Evolutionary conservation across 1,284 basidiomycete genomes (phyloP), one percentile per base, ranked within the genome.

Genomic region (Austropuccinia psidii): DNA sequence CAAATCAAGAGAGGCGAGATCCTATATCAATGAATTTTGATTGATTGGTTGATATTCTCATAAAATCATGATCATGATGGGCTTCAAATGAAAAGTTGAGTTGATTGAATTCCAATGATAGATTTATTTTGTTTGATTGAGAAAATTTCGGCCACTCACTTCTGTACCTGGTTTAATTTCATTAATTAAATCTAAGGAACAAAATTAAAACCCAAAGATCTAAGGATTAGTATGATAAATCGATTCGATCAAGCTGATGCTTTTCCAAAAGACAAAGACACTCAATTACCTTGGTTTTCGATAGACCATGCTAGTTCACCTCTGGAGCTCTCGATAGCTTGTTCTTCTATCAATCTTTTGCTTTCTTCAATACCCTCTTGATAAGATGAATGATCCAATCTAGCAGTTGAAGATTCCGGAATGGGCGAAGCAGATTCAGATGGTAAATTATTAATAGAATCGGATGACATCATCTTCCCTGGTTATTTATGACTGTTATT

Each of bases 131-230:
- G 47, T 27, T 27, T 61, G 37, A n/a, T 17, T 6, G 21, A 3
- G 2, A n/a, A 29, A 35, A 39, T n/a, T 9, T 17, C 35, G 33
- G 47, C 13, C 37, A 57, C 66, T 57, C 17, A 68, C 66, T 41
- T 68, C 66, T 29, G 66, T 58, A 33, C 66, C 66, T 57, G 45
- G 49, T 31, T 68, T 68, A 39, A 68, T 55, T 68, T 68, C 66
- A 31, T 45, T 57, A 21, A 68, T 15, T 24, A 68, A 52, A 31
- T 68, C 66, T 68, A 49, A 35, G 19, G 9, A 21, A 33, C 31
- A n/a, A 52, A 45, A 19, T 17, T 49, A 19, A 6, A 5, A 2
- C 4, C 4, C 21, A 9, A 31, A 1, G n/a, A n/a, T 21, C 15
- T 11, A 43, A n/a, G 47, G 29, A 27, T 45, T 13, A 17, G 61